phyloP scores from a whole-genome alignment of 257 asterid genomes.

The Solanum gracilifrons region DNA sequence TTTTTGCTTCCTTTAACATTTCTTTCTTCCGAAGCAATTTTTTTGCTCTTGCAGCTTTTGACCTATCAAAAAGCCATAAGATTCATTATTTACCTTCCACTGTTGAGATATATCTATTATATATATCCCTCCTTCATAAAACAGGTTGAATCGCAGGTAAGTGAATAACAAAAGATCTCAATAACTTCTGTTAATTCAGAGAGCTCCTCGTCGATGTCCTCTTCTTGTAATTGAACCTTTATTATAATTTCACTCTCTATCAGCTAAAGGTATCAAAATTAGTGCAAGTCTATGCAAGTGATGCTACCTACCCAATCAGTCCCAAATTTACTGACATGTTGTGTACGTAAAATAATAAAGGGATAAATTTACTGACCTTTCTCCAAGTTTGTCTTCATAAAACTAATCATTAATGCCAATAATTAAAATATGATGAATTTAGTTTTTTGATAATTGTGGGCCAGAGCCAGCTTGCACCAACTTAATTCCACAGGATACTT shows the following conservation, averaged over 20 bases:
- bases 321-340: not conserved
- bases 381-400: not conserved
- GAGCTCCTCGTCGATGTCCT: not conserved
- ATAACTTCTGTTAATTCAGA: not conserved
- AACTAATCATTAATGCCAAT: not conserved
- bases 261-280: not conserved
- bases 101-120: not conserved
- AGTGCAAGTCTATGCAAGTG: not conserved
- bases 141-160: not conserved
- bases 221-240: not conserved
- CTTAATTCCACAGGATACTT: not conserved
- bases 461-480: not conserved
- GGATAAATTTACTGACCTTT: not conserved
- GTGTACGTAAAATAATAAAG: not conserved
- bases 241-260: not conserved
- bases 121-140: not conserved
- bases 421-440: too few species aligned
- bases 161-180: not conserved
- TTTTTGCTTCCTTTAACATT: slow-evolving; percentile 43
- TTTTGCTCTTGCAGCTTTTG: slow-evolving; percentile 70
- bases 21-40: slow-evolving; percentile 50
- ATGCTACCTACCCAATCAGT: not conserved
- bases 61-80: slow-evolving; percentile 20
- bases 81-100: not conserved
- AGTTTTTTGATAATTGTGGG: not conserved